A percentile compares a stretch with the other conserved stretches of the same genome.
Conservation (phyloP, 768 basidiomycete genomes). For the Lactifluus subvellereus region DNA sequence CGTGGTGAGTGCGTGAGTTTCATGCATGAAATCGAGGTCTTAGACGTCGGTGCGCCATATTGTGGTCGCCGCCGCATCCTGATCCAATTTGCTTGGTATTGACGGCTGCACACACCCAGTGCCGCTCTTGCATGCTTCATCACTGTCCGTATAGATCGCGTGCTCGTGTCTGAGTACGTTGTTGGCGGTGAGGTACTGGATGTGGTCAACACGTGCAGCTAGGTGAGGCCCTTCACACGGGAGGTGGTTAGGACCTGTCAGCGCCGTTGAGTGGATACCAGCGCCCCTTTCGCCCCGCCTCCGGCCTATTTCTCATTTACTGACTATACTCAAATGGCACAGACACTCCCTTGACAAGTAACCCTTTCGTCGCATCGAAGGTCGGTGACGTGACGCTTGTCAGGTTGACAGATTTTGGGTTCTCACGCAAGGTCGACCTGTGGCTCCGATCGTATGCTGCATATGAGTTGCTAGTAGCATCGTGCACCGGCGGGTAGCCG, state of each 20-base stretch:
- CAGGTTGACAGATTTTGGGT: constrained; percentile 84
- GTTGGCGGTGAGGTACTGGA: constrained; percentile 79
- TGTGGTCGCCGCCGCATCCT: background rate
- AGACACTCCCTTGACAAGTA: constrained; percentile 73
- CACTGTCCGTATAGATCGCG: constrained; percentile 65
- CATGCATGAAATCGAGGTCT: constrained; percentile 21
- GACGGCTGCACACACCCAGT: constrained; percentile 68
- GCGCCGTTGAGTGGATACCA: constrained; percentile 85
- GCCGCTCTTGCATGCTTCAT: constrained; percentile 55
- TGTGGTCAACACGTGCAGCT: constrained; percentile 44
- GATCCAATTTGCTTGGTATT: constrained; percentile 49
- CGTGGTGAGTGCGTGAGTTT: constrained; percentile 23
- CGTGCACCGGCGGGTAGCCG: constrained; percentile 23
- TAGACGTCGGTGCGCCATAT: constrained; percentile 10
- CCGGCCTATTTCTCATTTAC: background rate
- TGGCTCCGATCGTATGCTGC: constrained; percentile 88
- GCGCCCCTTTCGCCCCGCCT: constrained; percentile 41
- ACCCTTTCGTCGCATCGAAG: constrained; percentile 33
- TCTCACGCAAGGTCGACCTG: constrained; percentile 85
- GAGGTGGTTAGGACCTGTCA: constrained; percentile 70
- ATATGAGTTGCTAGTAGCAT: constrained; percentile 56
- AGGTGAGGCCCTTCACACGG: constrained; percentile 50
- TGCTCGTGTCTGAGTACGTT: constrained; percentile 71
- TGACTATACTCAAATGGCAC: constrained; percentile 9
- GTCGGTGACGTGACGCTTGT: constrained; percentile 41